These are phyloP conservation scores for Athelia sp. DNA, from an alignment of 1,284 basidiomycete genomes.

Conservation along the genomic window DNA sequence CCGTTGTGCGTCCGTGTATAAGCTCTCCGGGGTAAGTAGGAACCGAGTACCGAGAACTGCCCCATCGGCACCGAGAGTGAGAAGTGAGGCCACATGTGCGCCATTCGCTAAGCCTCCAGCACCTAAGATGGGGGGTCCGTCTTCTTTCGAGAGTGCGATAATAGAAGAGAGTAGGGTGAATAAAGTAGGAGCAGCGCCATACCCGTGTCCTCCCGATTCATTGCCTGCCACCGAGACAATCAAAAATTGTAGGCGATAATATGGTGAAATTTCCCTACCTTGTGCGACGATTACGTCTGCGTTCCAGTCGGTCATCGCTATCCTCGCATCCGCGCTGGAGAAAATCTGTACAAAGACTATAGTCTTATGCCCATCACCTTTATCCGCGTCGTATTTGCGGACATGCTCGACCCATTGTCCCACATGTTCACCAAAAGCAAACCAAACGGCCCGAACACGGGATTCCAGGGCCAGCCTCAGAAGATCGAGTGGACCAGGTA, in stretches of 20 bases:
- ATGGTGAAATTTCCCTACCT: constrained; percentile 36
- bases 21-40: constrained; percentile 59
- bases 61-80: constrained; percentile 62
- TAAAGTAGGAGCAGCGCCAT: constrained; percentile 47
- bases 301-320: constrained; percentile 55
- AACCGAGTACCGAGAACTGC: constrained; percentile 71
- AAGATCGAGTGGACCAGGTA: constrained; percentile 27
- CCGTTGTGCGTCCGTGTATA: constrained; percentile 53
- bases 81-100: constrained; percentile 55
- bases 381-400: constrained; percentile 42
- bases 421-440: constrained; percentile 61
- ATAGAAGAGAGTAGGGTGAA: constrained; percentile 56
- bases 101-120: constrained; percentile 59
- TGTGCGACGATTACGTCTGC: constrained; percentile 73
- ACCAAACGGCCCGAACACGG: constrained; percentile 64
- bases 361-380: constrained; percentile 38
- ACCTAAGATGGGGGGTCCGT: constrained; percentile 52
- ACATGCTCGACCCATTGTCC: constrained; percentile 55
- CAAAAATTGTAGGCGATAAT: constrained; percentile 6
- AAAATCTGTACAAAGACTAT: constrained; percentile 60
- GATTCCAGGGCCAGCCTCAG: constrained; percentile 50
- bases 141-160: constrained; percentile 34
- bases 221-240: constrained; percentile 40
- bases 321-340: constrained; percentile 50
- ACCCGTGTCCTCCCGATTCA: constrained; percentile 75